Conservation (phyloP, 2,329 filamentous ascomycete genomes). For the Colletotrichum sp. region DNA sequence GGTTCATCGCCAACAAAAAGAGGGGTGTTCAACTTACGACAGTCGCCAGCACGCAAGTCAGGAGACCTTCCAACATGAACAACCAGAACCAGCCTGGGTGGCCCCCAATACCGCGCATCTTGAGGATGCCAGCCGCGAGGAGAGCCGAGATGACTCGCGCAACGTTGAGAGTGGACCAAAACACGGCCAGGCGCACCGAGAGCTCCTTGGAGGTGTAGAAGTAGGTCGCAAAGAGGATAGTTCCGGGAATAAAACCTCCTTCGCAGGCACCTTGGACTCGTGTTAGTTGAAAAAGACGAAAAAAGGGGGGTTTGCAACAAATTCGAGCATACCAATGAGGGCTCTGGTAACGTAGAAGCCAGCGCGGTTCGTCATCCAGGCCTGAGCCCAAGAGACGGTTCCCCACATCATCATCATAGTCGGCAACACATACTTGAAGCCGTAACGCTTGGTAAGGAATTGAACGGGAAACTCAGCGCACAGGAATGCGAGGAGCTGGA, state of each 20-base stretch:
- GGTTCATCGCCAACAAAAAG: background rate
- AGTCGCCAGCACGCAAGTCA: constrained; percentile 57
- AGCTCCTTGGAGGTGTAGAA: constrained; percentile 31
- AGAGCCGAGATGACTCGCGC: constrained; percentile 52
- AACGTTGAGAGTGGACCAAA: constrained; percentile 63
- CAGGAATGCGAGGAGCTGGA: constrained; percentile 60
- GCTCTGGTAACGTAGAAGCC: constrained; percentile 44
- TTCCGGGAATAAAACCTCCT: constrained; percentile 47
- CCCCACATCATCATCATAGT: constrained; percentile 26
- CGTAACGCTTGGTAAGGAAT: constrained; percentile 60
- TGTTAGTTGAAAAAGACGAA: background rate
- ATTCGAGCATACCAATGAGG: constrained; percentile 31
- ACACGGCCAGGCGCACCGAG: constrained; percentile 65
- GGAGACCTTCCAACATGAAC: constrained; percentile 43
- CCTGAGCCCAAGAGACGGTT: constrained; percentile 19
- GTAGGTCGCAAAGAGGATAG: constrained; percentile 59
- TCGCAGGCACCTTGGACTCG: constrained; percentile 37
- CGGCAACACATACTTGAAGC: constrained; percentile 34
- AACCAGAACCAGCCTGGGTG: constrained; percentile 63
- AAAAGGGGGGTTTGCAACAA: background rate
- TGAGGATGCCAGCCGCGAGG: constrained; percentile 49
- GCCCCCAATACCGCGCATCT: constrained; percentile 53
- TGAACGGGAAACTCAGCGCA: constrained; percentile 66
- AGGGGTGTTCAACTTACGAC: constrained; percentile 29
- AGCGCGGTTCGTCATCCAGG: constrained; percentile 39